Evolutionary conservation across 352 stramenopile species (phyloP).

Genomic region (Globisporangium solare): DNA sequence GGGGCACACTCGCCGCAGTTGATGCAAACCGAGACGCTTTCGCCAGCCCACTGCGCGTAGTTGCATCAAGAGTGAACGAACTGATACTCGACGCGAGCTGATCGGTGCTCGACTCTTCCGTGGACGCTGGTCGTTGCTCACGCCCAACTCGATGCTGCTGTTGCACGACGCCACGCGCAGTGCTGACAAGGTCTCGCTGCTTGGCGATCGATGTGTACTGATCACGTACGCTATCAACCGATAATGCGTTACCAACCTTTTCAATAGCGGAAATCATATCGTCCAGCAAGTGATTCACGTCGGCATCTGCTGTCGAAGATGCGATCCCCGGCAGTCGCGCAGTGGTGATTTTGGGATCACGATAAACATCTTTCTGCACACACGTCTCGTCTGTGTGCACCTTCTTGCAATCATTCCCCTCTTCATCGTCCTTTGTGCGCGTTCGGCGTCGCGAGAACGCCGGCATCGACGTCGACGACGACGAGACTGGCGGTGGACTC

Average conservation of each 20-base stretch:
- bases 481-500: slow-evolving; percentile 24
- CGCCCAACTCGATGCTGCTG: slow-evolving; percentile 1
- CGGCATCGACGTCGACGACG: neutral
- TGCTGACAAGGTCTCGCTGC: neutral
- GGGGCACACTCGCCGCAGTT: neutral
- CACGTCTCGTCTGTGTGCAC: too few relatives aligned
- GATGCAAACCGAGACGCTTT: slow-evolving; percentile 12
- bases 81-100: slow-evolving; percentile 48
- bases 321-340: neutral
- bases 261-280: slow-evolving; percentile 29
- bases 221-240: slow-evolving; percentile 1
- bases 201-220: slow-evolving; percentile 10
- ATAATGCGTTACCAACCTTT: neutral
- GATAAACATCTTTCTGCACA: too few relatives aligned
- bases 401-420: too few relatives aligned
- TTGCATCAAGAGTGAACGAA: slow-evolving; percentile 31
- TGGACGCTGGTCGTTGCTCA: slow-evolving; percentile 14
- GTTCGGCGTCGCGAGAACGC: neutral
- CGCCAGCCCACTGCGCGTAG: neutral
- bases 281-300: slow-evolving; percentile 24
- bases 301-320: slow-evolving; percentile 1
- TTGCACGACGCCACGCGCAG: too few relatives aligned
- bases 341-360: too few relatives aligned
- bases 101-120: slow-evolving; percentile 37
- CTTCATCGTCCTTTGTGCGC: neutral